Evolutionary conservation across 352 stramenopile species (phyloP), one percentile per base, ranked within the genome.

Genomic region (Globisporangium cederbergense): DNA sequence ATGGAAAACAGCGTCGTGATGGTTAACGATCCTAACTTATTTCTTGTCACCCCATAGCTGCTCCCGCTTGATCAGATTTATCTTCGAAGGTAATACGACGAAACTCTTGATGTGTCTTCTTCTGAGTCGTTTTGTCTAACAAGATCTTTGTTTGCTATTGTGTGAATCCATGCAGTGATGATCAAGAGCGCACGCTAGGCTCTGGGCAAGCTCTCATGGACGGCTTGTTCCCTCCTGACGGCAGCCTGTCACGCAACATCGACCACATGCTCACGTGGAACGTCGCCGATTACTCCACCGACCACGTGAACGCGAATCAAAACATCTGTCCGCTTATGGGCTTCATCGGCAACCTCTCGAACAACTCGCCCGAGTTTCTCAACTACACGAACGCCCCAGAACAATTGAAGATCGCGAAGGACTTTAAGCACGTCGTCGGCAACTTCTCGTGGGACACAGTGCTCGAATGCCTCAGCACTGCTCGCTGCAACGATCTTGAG

Each of bases 181-280:
- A 95, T 64, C 75, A 95, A 68, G 86, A 95, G 64, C 79, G 86
- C 11, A 95, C 86, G 13, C 64, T 95, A 5, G 86, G 86, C 4
- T 95, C 86, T n/a, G 86, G 86, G 13, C 86, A 95, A 66, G 81
- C 83, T 4, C 65, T 96, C 30, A 72, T 96, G 20, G 84, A 96
- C 46, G 83, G 82, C 2, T 45, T 96, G 18, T 96, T 96, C 62
- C 85, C 87, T 36, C 74, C 74, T 18, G 79, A 93, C 22, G 71
- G 64, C 9, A 72, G 67, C 16, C 68, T 77, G 47, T 82, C 76
- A 13, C 64, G 68, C 20, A 71, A 77, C 46, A 70, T 92, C 52
- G 75, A 87, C 52, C 70, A 79, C 34, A 85, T 93, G 78, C 77
- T 93, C 30, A 81, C 71, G 20, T 95, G 86, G 86, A 68, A 90